Base-by-base conservation (phyloP, 805 yeast species). In the Suhomyces vadensis region DNA sequence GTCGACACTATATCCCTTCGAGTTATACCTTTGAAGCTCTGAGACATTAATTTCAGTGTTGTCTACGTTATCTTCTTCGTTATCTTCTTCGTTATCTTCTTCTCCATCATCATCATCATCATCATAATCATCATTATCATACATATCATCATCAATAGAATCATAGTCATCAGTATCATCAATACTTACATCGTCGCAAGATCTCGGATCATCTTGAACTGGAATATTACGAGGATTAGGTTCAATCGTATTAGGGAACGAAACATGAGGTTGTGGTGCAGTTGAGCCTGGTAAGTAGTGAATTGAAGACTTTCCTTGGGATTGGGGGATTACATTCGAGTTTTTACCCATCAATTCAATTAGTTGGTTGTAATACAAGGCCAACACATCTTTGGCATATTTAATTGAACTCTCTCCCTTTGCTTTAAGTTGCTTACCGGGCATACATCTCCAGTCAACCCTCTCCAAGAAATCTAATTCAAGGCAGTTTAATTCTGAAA, bases 401-500 rank as follows among this genome's bases (percentile, higher is more conserved):
- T 55, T 57, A 29, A 71, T 69, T 26, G 48, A 37, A 13, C 39
- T 41, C 37, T 35, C 47, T 49, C 37, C 47, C 37, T 45, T 37
- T 11, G 42, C 42, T 35, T 36, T 56, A 5, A 57, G 37, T 23
- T 58, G 67, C 44, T 64, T 67, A 4, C 68, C 67, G 1, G 77
- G 77, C n/a, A 71, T 58, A 35, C 73, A 64, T 39, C 62, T 73
- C 79, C 94, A 92, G 47, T 82, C 80, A 7, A 92, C 92, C 49
- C 90, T 73, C 39, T 78, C 77, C 36, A 92, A 74, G 56, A 94
- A 90, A 63, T 94, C 98, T 42, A 86, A 82, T 60, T 92, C 99
- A 37, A 92, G 71, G 43, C 92, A 75, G 63, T 94, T 94, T 52
- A 91, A 71, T 60, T 90, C 97, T 47, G 82, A 76, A 38, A 85